A percentile compares a stretch with the other conserved stretches of the same genome.
Conservation (phyloP, 192 early-diverging fungal species). For the Chytriomyces hyalinus region DNA sequence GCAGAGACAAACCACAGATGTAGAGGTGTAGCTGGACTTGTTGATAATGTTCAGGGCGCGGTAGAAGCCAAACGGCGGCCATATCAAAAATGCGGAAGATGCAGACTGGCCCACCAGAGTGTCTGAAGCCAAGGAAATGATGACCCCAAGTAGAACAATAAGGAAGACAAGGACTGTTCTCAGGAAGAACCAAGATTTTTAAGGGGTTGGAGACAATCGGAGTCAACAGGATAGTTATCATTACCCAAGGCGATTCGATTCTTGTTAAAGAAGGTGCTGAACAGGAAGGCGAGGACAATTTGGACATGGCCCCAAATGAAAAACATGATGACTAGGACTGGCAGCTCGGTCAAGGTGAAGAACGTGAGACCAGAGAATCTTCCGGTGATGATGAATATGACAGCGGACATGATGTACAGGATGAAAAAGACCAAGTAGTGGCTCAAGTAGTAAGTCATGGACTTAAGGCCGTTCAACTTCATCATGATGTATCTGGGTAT, state of each 20-base stretch:
- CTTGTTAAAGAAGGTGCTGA: constrained; percentile 69
- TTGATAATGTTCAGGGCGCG: constrained; percentile 63
- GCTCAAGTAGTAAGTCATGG: constrained; percentile 55
- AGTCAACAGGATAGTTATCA: neutral
- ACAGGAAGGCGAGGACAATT: constrained; percentile 70
- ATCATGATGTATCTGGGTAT: constrained; percentile 57
- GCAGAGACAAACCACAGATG: constrained; percentile 31
- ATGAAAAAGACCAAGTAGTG: constrained; percentile 36
- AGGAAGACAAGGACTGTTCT: constrained; percentile 65
- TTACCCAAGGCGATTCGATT: constrained; percentile 58
- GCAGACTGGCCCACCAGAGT: constrained; percentile 48
- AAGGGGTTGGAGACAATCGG: neutral
- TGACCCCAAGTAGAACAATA: constrained; percentile 68
- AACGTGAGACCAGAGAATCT: constrained; percentile 62
- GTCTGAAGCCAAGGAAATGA: constrained; percentile 63
- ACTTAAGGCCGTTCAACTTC: constrained; percentile 73
- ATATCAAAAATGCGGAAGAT: constrained; percentile 64
- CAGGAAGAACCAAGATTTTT: neutral
- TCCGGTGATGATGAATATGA: constrained; percentile 67
- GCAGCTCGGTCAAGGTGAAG: constrained; percentile 61
- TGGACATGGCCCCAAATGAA: constrained; percentile 73
- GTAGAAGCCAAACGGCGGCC: constrained; percentile 83
- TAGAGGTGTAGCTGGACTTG: constrained; percentile 49
- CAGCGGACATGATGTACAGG: constrained; percentile 27
- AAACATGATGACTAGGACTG: constrained; percentile 63